Evolutionary conservation across 495 filamentous ascomycete genomes (phyloP), one percentile per base, ranked within the genome.

Genomic region (Talaromyces wortmannii): DNA sequence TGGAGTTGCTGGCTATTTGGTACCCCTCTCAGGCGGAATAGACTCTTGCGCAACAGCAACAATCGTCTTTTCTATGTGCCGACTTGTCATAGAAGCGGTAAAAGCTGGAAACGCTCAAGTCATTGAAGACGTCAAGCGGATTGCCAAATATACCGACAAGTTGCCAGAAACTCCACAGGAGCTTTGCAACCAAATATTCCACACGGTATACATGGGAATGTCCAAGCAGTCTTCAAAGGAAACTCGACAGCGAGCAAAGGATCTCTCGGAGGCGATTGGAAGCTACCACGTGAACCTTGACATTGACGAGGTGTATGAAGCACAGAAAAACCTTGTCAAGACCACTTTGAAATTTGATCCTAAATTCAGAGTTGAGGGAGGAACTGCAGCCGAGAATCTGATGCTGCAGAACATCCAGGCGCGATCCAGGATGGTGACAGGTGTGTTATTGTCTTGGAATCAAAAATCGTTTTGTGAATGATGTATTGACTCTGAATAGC

Each of bases 391-490:
- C 0, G 83, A 86, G 59, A 90, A 86, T 50, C 67, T 89, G 12
- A 86, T 85, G 5, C 67, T 92, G 16, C 92, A 92, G 61, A 92
- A 91, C 61, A 82, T 95, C 16, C 91, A 96, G 63, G 90, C 90
- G 3, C 74, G 91, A 2, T 66, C 78, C 7, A 73, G 92, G 52
- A 96, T 96, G 91, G 89, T 95, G 3, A 75, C 50, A 3, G 46
- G 45, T 52, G 15, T 30, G 32, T 18, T 55, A 13, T 23, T 23
- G 23, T 23, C 23, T 23, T 23, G 23, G 23, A 23, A 23, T 23
- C 1, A 23, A 23, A 23, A 23, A 1, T 23, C 1, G 4, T 2
- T 23, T 23, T 23, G 2, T 23, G 23, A 23, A 23, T 23, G 23
- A 23, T 23, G 23, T 23, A 15, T 45, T 55, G 8, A 48, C 46